Base-by-base conservation (phyloP, 1,284 basidiomycete species). In the Cryptococcus hybrid region DNA sequence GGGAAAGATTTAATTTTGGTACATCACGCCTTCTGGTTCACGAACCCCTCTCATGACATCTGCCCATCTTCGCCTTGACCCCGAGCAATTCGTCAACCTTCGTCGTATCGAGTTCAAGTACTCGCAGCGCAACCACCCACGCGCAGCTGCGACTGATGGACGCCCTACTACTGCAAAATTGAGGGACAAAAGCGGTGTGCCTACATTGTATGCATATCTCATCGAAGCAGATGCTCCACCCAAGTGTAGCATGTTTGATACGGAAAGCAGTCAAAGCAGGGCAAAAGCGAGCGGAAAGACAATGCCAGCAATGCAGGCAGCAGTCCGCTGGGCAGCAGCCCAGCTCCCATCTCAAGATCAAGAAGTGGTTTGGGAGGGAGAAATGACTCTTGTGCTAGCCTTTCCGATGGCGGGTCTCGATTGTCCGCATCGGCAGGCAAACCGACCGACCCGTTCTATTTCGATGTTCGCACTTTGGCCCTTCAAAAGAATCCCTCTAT, bases 181-280 rank as follows among this genome's bases (percentile, higher is more conserved):
- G 8, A 49, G 57, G 46, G 64, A 66, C 7, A 49, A 24, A 3
- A 34, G 48, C 2, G 65, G 61, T 11, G 15, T 56, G 39, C 52
- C 55, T n/a, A 71, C 71, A 0, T 51, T 68, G 24, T 72, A 55
- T 46, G 75, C 59, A 3, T 79, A 66, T 58, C 68, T 77, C 13
- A 52, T 68, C 12, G 74, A 73, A 47, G 73, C 74, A 8, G 65
- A 60, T 6, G 77, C 76, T 30, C 75, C 74, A 2, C 68, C 71
- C 0, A 63, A 38, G 36, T 77, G 77, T 58, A 73, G 69, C 55
- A 60, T 61, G 35, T 76, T 76, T 49, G 55, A 54, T 39, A 8
- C 47, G 5, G 47, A 48, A 30, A 34, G 7, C 8, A 7, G n/a
- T 7, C n/a, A 12, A 4, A 34, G 12, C 12, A 13, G 7, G n/a